Base-by-base conservation (phyloP, 371 early-diverging fungal species). In the Cladochytrium tenue region DNA sequence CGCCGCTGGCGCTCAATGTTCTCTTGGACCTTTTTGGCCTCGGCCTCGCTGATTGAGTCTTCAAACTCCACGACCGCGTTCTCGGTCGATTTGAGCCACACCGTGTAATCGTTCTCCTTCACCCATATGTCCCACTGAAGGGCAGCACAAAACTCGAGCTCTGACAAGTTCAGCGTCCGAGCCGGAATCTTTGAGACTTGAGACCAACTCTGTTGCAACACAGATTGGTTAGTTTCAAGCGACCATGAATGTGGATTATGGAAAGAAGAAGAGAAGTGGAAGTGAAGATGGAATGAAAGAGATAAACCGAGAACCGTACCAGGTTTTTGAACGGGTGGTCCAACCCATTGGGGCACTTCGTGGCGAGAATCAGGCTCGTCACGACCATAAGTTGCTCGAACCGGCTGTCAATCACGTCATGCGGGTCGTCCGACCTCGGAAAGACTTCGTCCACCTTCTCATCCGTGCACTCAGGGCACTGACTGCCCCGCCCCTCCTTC, bases 181-280 rank as follows among this genome's bases (percentile, higher is more conserved):
- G 30, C 26, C 10, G 55, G 55, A 55, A 55, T 55, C 26, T 28
- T 55, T 20, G 55, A 55, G 15, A 55, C 55, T 55, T 55, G 20
- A 55, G 26, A 25, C 55, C 55, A 55, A 28, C 26, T 55, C 55
- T 55, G 55, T 25, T n/a, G n/a, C n/a, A n/a, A n/a, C n/a, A n/a
- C n/a, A n/a, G n/a, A n/a, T n/a, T n/a, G n/a, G 43, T 7, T 20
- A 43, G 43, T 7, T 20, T 20, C 7, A 43, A 43, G 43, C 20
- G 7, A 43, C 13, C 20, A 43, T 43, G 13, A 7, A 13, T 43
- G 13, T 43, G 7, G 13, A 7, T 43, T 7, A 13, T 43, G 43
- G 43, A 43, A 13, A 43, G 43, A 7, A 20, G 20, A 20, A 43
- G 43, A 43, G 13, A 20, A 20, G 43, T 20, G 43, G 43, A 7